Percentiles rank a stretch among this genome's conserved stretches.
Evolutionary conservation across 306 rosid genomes (phyloP).

Genomic region (Gleditsia sinensis): DNA sequence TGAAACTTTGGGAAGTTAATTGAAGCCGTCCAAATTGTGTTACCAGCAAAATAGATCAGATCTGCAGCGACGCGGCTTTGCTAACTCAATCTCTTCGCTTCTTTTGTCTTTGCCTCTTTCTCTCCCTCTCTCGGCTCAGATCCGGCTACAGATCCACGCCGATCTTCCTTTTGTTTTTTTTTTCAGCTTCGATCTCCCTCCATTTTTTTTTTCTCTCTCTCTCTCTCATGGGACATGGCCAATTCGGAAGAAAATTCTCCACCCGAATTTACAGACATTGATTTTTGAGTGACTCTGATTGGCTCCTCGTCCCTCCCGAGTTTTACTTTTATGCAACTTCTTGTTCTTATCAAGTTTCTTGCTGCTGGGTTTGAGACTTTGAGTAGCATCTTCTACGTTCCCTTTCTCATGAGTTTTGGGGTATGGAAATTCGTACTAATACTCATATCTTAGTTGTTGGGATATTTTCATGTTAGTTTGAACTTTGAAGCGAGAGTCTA

Average conservation of each 20-base stretch:
- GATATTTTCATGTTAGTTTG: background rate
- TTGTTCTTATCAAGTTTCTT: background rate
- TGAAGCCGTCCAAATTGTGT: constrained; percentile 36
- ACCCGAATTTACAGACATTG: constrained; percentile 17
- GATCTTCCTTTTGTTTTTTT: constrained; percentile 30
- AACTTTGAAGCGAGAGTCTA: background rate
- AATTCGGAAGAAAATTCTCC: constrained; percentile 25
- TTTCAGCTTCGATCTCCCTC: constrained; percentile 42
- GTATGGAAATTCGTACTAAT: constrained; percentile 28
- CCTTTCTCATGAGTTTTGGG: constrained; percentile 36
- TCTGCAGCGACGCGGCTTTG: constrained; percentile 65
- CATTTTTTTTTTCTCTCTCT: constrained; percentile 18
- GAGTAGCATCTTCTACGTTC: background rate
- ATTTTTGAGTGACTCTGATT: background rate
- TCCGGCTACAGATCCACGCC: constrained; percentile 52
- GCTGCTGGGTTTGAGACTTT: background rate
- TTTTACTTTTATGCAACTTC: background rate
- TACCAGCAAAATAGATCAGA: background rate
- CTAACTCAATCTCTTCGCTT: constrained; percentile 12
- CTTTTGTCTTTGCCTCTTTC: background rate
- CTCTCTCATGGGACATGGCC: constrained; percentile 30
- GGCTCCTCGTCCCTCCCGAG: background rate
- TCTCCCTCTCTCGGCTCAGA: constrained; percentile 49
- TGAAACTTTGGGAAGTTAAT: background rate
- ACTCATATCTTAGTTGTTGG: background rate